Base-by-base conservation (phyloP, 257 asterid genomes). In the Nicotiana noctiflora region DNA sequence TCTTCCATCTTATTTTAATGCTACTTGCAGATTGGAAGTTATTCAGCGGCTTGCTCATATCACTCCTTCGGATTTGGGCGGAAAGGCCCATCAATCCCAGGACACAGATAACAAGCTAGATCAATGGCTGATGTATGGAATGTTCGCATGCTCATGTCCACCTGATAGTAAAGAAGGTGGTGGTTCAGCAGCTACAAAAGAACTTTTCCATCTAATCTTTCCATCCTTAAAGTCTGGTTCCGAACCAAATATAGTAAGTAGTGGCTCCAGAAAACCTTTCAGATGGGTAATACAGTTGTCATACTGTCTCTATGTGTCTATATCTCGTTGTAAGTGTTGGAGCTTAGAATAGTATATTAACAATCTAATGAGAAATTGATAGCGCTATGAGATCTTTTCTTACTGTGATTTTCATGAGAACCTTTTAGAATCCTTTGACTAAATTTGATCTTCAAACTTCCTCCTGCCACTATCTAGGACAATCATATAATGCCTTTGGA, bases 111-210 rank as follows among this genome's bases (percentile, higher is more conserved):
- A 85, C 88, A 96, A 94, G 89, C 92, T 96, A 81, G 99, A 96
- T 81, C 98, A 96, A 66, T 96, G 99, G 99, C 92, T 96, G 79
- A 92, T 94, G 97, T 96, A 96, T 90, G 93, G 98, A 80, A 94
- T 96, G 97, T 94, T 96, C 79, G 98, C 97, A 19, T 92, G 98
- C 84, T 96, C 99, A 8, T 93, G 98, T 74, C 98, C 98, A 37
- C 91, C 90, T 63, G 94, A 90, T 85, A 85, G 90, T 79, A 91
- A 93, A 81, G 99, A 96, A 86, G 93, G 92, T 84, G 97, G 93
- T 78, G 93, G 94, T 86, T 90, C 97, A 80, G 93, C 92, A 34
- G 92, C 93, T 34, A 89, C 97, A 75, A 96, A 94, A 91, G 97
- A 96, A 86, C 87, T 94, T 68, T 94, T 94, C 92, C 97, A 90